A percentile compares a stretch with the other conserved stretches of the same genome.
phyloP scores from a whole-genome alignment of 2,329 filamentous ascomycete species.

The Aspergillus quadrilineatus region DNA sequence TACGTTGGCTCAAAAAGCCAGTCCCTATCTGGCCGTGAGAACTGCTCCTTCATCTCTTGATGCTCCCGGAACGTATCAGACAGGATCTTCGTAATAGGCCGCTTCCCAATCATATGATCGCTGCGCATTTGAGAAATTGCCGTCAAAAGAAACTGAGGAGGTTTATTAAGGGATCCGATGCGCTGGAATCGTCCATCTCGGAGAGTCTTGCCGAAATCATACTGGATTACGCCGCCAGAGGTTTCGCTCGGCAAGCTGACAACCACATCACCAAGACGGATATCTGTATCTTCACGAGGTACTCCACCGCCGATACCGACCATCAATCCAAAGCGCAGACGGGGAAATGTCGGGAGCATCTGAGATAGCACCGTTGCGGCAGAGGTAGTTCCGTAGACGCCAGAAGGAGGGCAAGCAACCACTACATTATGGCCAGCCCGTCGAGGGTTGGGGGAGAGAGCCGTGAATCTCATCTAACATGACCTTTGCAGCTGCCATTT shows the following conservation, averaged over 20 bases:
- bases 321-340: slow-evolving; percentile 11
- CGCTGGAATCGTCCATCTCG: background rate
- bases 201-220: slow-evolving; percentile 6
- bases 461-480: background rate
- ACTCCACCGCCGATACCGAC: slow-evolving; percentile 20
- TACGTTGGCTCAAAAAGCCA: slow-evolving; percentile 3
- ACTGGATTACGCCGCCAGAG: slow-evolving; percentile 7
- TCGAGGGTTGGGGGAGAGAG: background rate
- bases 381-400: background rate
- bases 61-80: background rate
- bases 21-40: slow-evolving; percentile 2
- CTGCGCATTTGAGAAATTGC: background rate
- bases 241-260: background rate
- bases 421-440: background rate
- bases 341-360: background rate
- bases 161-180: background rate
- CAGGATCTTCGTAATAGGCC: background rate
- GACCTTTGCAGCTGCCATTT: background rate
- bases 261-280: background rate
- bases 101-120: background rate
- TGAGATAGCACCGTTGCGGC: background rate
- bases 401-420: background rate
- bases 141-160: background rate
- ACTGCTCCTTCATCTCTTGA: background rate
- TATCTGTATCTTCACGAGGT: background rate